Conservation (phyloP, 2,329 filamentous ascomycete genomes). For the Scortechinia acanthostroma region DNA sequence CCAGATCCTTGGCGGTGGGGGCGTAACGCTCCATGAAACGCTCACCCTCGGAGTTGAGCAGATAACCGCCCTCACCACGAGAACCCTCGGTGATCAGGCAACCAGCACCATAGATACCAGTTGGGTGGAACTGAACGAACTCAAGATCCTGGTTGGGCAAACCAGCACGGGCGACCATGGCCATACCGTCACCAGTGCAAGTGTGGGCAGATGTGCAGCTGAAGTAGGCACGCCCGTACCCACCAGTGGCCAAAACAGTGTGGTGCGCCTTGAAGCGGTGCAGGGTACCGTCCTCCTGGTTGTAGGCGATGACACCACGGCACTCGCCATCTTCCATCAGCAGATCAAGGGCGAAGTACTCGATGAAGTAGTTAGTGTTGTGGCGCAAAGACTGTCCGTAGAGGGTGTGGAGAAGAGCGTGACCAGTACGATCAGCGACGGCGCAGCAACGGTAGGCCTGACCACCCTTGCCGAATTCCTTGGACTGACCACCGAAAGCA, state of each 20-base stretch:
- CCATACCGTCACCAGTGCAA: conserved; percentile 37
- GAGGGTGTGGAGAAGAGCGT: conserved; percentile 38
- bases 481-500: conserved; percentile 34
- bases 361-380: conserved; percentile 38
- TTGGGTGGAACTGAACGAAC: conserved; percentile 40
- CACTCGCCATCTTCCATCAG: conserved; percentile 37
- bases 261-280: conserved; percentile 37
- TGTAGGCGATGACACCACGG: conserved; percentile 33
- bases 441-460: conserved; percentile 37
- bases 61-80: conserved; percentile 37
- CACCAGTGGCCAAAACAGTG: conserved; percentile 36
- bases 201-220: conserved; percentile 38
- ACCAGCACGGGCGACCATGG: conserved; percentile 37
- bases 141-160: conserved; percentile 39
- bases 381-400: conserved; percentile 38
- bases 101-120: conserved; percentile 38
- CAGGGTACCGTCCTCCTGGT: conserved; percentile 37
- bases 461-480: conserved; percentile 35
- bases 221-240: conserved; percentile 40
- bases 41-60: conserved; percentile 36
- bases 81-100: conserved; percentile 40
- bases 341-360: conserved; percentile 37
- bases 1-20: conserved; percentile 38
- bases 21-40: conserved; percentile 42
- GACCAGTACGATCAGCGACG: conserved; percentile 35